Conservation (phyloP, 225 moss, liverwort and hornwort genomes). For the Bryum argenteum region DNA sequence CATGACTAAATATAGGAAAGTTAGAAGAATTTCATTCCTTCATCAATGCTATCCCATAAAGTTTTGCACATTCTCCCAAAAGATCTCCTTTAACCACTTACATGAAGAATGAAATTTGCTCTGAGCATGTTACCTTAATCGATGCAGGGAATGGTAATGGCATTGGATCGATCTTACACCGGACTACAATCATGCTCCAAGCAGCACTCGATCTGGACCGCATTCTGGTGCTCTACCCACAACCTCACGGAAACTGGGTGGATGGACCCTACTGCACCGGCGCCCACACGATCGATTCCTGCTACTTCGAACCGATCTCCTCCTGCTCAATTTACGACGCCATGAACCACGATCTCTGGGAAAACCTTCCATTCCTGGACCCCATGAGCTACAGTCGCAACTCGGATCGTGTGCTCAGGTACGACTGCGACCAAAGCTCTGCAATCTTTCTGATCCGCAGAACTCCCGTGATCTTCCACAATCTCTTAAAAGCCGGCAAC, state of each 20-base stretch:
- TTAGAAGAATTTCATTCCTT: no score
- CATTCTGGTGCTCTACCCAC: conserved; percentile 35
- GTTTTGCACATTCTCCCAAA: no score
- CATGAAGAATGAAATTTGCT: no score
- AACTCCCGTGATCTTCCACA: conserved; percentile 25
- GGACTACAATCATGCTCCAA: conserved; percentile 33
- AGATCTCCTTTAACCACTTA: no score
- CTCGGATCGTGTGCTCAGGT: conserved; percentile 2
- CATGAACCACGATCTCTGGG: conserved; percentile 13
- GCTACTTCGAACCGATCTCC: conserved; percentile 46
- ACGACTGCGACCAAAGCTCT: conserved; percentile 12
- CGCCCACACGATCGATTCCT: conserved; percentile 33
- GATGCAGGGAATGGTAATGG: conserved; percentile 33
- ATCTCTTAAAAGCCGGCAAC: conserved; percentile 5
- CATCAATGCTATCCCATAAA: no score
- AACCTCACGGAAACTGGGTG: conserved; percentile 35
- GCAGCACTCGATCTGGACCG: conserved; percentile 43
- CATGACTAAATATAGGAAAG: no score
- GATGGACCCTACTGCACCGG: conserved; percentile 30
- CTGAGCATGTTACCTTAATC: no score
- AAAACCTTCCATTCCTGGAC: conserved; percentile 18
- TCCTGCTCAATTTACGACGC: conserved; percentile 40
- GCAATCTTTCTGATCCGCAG: conserved; percentile 29
- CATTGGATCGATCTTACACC: conserved; percentile 41
- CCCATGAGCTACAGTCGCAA: conserved; percentile 6